Evolutionary conservation across 2,329 filamentous ascomycete genomes (phyloP), one percentile per base, ranked within the genome.

Genomic region (Blastomyces gilchristii): DNA sequence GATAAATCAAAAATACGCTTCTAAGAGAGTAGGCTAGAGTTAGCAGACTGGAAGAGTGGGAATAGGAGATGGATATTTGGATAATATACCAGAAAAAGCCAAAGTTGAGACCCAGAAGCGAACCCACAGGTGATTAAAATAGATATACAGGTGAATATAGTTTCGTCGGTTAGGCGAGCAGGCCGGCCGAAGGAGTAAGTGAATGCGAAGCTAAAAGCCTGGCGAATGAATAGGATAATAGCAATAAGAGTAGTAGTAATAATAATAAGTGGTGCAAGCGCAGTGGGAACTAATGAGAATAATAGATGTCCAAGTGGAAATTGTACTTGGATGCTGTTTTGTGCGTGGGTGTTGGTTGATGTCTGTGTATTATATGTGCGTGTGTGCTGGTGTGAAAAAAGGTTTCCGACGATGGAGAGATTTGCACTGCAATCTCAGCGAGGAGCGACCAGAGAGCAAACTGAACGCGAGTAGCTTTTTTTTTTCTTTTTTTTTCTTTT

Each of bases 341-440:
- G 25, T 22, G 57, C 22, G 57, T 16, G 28, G 52, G 57, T 39
- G 45, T 28, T 37, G 34, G 25, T 58, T 22, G n/a, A 31, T 22
- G 43, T 31, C 14, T 22, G 43, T 50, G 31, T 31, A 18, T 14
- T 12, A 7, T 16, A 22, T 28, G 25, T 22, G 57, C 22, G 57
- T 16, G 28, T 57, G 57, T 39, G 45, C 37, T 37, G 34, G 25
- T 58, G 47, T 18, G 43, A 58, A 39, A 25, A 43, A 63, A 12
- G 61, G 25, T 45, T 53, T 37, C 31, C 31, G 31, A 31, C 52
- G 52, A 54, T 5, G 25, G 28, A 54, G 58, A 61, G 61, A 66
- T 43, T 63, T 66, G 65, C 65, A 63, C 65, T 61, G 65, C 65
- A 66, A 66, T 63, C 63, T 61, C 61, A 59, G 59, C 63, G 53